phyloP scores from a whole-genome alignment of 202 grass and related monocot genomes.

The Bolboschoenoplectus hybrid region DNA sequence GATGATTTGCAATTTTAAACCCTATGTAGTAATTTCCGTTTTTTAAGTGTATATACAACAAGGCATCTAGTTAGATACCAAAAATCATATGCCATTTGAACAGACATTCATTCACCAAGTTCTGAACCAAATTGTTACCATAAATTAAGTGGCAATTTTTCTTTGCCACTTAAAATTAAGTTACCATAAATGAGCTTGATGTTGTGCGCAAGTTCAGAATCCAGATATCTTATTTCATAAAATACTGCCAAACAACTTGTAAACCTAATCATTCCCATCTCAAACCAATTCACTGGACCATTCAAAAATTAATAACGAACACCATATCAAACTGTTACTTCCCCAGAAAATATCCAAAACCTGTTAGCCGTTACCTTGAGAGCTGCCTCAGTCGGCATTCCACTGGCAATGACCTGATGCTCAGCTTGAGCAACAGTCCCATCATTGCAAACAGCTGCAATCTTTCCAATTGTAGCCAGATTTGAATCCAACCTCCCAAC shows the following conservation, averaged over 20 bases:
- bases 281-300: not conserved
- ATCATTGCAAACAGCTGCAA: constrained; percentile 89
- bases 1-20: not conserved
- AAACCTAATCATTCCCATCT: constrained; percentile 8
- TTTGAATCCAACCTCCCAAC: constrained; percentile 62
- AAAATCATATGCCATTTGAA: not conserved
- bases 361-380: constrained; percentile 60
- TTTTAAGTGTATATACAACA: not conserved
- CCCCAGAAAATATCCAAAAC: not conserved
- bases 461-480: constrained; percentile 77
- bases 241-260: not conserved
- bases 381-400: constrained; percentile 93
- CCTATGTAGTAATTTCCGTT: not conserved
- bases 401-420: constrained; percentile 72
- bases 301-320: not conserved
- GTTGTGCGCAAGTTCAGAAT: not conserved
- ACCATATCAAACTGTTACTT: constrained; percentile 7
- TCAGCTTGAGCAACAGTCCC: constrained; percentile 60
- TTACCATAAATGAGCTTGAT: not conserved
- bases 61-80: not conserved
- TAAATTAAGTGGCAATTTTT: not conserved
- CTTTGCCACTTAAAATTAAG: not conserved
- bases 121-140: not conserved
- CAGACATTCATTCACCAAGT: not conserved
- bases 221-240: not conserved